Percentiles rank a stretch among this genome's conserved stretches.
These are phyloP conservation scores for Aspergillus tubingensis DNA, from an alignment of 2,329 filamentous ascomycete species.

Conservation along the genomic window DNA sequence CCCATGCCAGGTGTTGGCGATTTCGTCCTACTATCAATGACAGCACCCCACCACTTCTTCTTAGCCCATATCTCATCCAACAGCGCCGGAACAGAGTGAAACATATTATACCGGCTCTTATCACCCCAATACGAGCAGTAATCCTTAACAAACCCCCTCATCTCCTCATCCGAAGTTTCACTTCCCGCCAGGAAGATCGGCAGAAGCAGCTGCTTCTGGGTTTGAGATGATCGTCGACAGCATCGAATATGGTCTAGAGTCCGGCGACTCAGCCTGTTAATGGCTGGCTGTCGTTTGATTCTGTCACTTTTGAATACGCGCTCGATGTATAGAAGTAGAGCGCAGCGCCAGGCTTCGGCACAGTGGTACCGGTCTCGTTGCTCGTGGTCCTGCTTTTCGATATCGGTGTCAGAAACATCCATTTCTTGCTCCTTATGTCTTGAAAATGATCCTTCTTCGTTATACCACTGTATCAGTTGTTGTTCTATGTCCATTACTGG, in stretches of 20 bases:
- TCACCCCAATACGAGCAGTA: constrained; percentile 37
- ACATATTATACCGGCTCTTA: too few relatives aligned
- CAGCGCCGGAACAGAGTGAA: too few relatives aligned
- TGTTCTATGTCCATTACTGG: too few relatives aligned
- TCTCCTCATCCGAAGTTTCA: constrained; percentile 24
- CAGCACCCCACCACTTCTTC: too few relatives aligned
- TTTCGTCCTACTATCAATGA: too few relatives aligned
- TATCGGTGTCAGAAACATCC: constrained; percentile 22
- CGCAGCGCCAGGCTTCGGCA: constrained; percentile 2
- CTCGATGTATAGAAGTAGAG: constrained; percentile 6
- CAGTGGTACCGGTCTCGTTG: constrained; percentile 25
- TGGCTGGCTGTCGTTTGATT: too few relatives aligned
- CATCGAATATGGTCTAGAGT: constrained; percentile 34
- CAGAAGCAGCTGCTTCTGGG: constrained; percentile 42
- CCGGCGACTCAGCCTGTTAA: constrained; percentile 11
- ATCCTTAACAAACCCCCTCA: constrained; percentile 25
- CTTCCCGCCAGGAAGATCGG: constrained; percentile 40
- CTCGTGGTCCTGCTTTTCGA: constrained; percentile 27
- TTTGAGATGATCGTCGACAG: constrained; percentile 30
- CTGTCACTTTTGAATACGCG: too few relatives aligned
- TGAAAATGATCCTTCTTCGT: too few relatives aligned
- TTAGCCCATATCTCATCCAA: too few relatives aligned
- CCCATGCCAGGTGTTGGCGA: too few relatives aligned
- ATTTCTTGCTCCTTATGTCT: too few relatives aligned
- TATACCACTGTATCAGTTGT: too few relatives aligned